A percentile compares a stretch with the other conserved stretches of the same genome.
Evolutionary conservation across 2,329 filamentous ascomycete species (phyloP).

Genomic region (Penicillium sp.): DNA sequence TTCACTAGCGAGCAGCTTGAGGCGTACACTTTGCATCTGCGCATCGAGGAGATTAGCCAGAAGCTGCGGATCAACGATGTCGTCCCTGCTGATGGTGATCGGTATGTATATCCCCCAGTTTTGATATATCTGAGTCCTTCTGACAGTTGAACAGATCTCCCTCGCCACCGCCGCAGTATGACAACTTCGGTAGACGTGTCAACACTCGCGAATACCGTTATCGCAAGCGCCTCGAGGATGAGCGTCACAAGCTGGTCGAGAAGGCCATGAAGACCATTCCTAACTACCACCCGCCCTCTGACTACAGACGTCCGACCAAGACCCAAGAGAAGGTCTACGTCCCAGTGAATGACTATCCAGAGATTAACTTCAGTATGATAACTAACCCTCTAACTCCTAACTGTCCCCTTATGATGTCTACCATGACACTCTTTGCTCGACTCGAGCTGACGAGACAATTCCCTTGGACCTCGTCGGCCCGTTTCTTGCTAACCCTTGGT

Average conservation of each 20-base stretch:
- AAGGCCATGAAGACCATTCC: conserved; percentile 99
- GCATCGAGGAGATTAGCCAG: conserved; percentile 98
- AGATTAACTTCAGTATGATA: conserved; percentile 99
- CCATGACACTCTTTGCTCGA: conserved; percentile 44
- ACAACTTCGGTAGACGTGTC: conserved; percentile 98
- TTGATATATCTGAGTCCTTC: conserved; percentile 13
- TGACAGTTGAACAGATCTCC: conserved; percentile 68
- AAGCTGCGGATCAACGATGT: conserved; percentile 99
- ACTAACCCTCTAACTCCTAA: conserved; percentile 96
- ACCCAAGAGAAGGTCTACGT: conserved; percentile 99
- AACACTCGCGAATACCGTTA: conserved; percentile 99
- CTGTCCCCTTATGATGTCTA: conserved; percentile 48
- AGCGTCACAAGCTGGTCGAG: conserved; percentile 97
- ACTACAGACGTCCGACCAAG: conserved; percentile 98
- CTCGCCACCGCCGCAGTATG: conserved; percentile 94
- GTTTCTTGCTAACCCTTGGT: conserved; percentile 47
- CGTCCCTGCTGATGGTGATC: conserved; percentile 91
- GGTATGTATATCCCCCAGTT: conserved; percentile 60
- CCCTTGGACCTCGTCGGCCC: conserved; percentile 39
- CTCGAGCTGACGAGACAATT: conserved; percentile 43
- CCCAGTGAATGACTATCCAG: conserved; percentile 99
- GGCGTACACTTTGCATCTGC: conserved; percentile 91
- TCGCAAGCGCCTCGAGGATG: conserved; percentile 95
- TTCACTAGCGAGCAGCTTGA: conserved; percentile 99
- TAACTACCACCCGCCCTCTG: conserved; percentile 97